Percentiles rank a stretch among this genome's conserved stretches.
These are phyloP conservation scores for Arctium minus DNA, from an alignment of 129 eudicot species.

Conservation along the genomic window DNA sequence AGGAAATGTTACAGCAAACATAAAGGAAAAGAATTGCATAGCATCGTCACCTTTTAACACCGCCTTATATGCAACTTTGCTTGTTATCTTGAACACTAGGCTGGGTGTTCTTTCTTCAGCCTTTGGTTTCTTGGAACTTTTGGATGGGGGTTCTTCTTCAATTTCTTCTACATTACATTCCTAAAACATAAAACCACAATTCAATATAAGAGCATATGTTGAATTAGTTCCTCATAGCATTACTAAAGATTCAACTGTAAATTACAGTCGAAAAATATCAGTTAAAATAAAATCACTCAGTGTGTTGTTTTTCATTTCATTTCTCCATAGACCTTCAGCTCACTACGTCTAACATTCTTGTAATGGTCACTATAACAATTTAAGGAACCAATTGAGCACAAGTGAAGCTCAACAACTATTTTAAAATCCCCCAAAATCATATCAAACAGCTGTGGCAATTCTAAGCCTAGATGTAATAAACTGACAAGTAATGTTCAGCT, in stretches of 20 bases:
- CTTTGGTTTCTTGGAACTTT: conserved; percentile 87
- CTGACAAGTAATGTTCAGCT: too few species aligned
- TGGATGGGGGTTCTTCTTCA: conserved; percentile 75
- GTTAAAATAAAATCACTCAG: background rate
- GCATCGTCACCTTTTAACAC: conserved; percentile 71
- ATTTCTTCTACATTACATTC: conserved; percentile 86
- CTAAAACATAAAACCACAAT: conserved; percentile 32
- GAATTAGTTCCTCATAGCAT: background rate
- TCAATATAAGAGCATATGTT: background rate
- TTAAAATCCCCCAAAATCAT: background rate
- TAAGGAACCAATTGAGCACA: background rate
- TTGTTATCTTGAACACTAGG: conserved; percentile 80
- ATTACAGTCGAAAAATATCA: background rate
- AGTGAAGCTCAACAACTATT: background rate
- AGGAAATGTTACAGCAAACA: background rate
- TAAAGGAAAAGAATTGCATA: background rate
- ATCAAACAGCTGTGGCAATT: background rate
- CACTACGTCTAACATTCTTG: background rate
- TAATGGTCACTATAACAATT: background rate
- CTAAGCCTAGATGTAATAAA: background rate
- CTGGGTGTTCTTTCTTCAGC: conserved; percentile 65
- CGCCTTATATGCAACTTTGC: conserved; percentile 87
- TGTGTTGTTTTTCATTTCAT: background rate
- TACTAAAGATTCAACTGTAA: background rate
- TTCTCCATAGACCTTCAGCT: background rate